Conservation (phyloP, 2,329 filamentous ascomycete genomes). For the Calycina herbarum region DNA sequence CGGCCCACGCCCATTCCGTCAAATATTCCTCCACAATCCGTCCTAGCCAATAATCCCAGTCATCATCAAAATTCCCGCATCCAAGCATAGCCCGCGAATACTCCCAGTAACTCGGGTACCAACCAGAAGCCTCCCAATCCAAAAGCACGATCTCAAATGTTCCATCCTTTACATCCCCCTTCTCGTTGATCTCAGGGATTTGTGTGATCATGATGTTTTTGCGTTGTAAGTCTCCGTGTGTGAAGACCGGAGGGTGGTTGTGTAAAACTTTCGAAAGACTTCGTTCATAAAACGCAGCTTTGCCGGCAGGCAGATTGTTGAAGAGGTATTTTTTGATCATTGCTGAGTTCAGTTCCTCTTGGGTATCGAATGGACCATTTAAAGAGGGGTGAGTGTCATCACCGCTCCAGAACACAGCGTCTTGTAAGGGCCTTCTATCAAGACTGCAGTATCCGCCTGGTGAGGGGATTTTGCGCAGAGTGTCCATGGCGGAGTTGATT, state of each 20-base stretch:
- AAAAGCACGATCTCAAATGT: constrained; percentile 17
- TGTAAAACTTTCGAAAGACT: background rate
- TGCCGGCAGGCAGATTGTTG: background rate
- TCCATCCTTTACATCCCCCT: background rate
- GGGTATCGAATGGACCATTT: background rate
- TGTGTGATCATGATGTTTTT: constrained; percentile 23
- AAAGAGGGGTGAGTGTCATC: background rate
- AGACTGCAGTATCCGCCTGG: background rate
- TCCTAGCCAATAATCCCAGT: constrained; percentile 23
- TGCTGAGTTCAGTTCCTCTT: background rate
- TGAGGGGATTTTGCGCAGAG: background rate
- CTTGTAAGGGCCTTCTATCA: background rate
- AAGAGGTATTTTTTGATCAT: background rate
- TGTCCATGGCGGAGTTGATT: background rate
- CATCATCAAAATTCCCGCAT: constrained; percentile 22
- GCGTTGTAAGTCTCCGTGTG: constrained; percentile 24
- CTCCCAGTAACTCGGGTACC: constrained; percentile 28
- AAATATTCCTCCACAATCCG: constrained; percentile 17
- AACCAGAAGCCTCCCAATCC: constrained; percentile 27
- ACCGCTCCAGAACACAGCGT: background rate
- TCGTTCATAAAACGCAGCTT: background rate
- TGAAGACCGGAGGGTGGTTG: constrained; percentile 16
- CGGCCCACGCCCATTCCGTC: background rate
- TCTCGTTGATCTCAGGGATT: constrained; percentile 11
- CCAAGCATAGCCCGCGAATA: constrained; percentile 23